Percentiles rank a stretch among this genome's conserved stretches.
Conservation (phyloP, 257 asterid species). For the Oldenlandia corymbosa region DNA sequence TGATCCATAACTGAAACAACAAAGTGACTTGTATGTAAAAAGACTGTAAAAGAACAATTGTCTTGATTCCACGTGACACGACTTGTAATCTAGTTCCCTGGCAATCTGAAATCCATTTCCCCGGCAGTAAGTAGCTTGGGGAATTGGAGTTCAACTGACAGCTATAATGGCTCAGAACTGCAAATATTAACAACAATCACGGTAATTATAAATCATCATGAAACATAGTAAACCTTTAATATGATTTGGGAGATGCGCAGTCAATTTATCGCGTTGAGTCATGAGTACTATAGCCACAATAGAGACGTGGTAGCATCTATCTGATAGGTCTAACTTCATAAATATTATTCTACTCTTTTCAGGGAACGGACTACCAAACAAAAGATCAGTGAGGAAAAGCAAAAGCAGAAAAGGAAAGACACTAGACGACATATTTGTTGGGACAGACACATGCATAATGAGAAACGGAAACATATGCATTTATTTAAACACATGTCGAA, state of each 20-base stretch:
- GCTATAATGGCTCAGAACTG: not conserved
- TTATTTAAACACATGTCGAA: not conserved
- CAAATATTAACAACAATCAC: too few relatives aligned
- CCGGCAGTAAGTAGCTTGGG: not conserved
- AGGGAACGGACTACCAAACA: not conserved
- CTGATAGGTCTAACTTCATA: not conserved
- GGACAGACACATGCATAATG: not conserved
- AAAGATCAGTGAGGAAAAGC: not conserved
- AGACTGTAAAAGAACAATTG: not conserved
- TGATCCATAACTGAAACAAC: too few relatives aligned
- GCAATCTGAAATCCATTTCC: not conserved
- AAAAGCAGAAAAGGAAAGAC: not conserved
- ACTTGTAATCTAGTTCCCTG: not conserved
- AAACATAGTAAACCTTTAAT: not conserved
- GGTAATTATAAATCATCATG: not conserved
- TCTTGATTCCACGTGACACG: not conserved
- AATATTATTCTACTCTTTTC: not conserved
- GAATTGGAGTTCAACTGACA: not conserved
- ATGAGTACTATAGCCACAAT: not conserved
- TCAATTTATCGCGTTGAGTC: not conserved
- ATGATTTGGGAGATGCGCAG: not conserved
- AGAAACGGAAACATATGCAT: not conserved
- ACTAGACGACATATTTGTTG: not conserved
- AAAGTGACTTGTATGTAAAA: too few relatives aligned
- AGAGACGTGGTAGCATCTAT: not conserved